Evolutionary conservation across 1,284 basidiomycete species (phyloP).

Genomic region (Ustilago curta): DNA sequence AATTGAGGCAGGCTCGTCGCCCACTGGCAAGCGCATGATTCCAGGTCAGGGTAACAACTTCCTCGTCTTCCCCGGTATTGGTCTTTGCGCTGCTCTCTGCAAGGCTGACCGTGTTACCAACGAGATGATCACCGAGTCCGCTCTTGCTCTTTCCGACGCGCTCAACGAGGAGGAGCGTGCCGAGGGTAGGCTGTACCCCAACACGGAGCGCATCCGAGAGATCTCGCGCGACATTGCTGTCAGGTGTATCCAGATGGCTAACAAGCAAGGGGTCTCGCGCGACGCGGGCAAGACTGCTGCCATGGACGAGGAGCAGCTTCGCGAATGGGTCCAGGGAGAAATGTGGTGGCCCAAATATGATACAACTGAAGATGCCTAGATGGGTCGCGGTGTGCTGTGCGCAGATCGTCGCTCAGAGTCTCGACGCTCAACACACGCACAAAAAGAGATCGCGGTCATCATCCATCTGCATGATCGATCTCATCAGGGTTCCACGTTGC

Average conservation of each 20-base stretch:
- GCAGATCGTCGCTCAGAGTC: too few relatives aligned
- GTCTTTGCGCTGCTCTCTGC: constrained; percentile 73
- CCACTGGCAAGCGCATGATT: constrained; percentile 76
- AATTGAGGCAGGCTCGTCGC: constrained; percentile 70
- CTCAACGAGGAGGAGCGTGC: constrained; percentile 79
- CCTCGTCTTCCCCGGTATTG: constrained; percentile 60
- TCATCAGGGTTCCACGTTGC: too few relatives aligned
- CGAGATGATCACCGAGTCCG: constrained; percentile 76
- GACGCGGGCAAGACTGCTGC: constrained; percentile 63
- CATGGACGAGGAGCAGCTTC: constrained; percentile 59
- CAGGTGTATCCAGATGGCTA: constrained; percentile 62
- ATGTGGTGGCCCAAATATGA: constrained; percentile 67
- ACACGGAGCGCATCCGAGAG: constrained; percentile 62
- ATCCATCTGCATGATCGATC: too few relatives aligned
- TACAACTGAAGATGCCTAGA: constrained; percentile 18
- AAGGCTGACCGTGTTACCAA: constrained; percentile 79
- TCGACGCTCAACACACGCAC: too few relatives aligned
- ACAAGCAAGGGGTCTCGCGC: constrained; percentile 59
- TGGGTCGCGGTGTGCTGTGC: not conserved
- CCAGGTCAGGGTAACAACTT: constrained; percentile 94
- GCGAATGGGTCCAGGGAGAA: constrained; percentile 60
- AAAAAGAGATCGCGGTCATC: too few relatives aligned
- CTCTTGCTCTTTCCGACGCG: constrained; percentile 80
- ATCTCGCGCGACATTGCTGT: constrained; percentile 61
- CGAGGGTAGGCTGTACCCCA: constrained; percentile 64